Base-by-base conservation (phyloP, 169 alveolate genomes). In the Plasmodium malariae region DNA sequence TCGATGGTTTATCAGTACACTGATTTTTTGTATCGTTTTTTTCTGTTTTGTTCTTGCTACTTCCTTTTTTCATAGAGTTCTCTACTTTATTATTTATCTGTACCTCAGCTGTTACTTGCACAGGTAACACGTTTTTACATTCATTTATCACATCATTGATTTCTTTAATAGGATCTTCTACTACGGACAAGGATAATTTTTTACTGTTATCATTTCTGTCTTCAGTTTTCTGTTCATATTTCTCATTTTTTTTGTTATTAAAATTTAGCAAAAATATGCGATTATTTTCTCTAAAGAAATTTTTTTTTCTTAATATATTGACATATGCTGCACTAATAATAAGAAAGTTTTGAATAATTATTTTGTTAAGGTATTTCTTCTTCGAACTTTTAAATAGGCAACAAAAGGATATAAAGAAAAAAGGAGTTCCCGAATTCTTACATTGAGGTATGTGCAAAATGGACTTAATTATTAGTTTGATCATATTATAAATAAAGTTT, bases 381-480 rank as follows among this genome's bases (percentile, higher is more conserved):
- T 48, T 62, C 9, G 78, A 26, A 45, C 48, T 65, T 45, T 48
- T 78, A 45, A 78, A 78, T 28, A 78, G n/a, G 24, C 63, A 78
- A 78, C 89, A 78, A 28, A 78, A 78, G n/a, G 89, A 78, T n/a
- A 78, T 78, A 78, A 78, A 78, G 45, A 78, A 19, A 78, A 78
- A 78, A 21, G 74, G 74, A 9, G 32, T 45, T n/a, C 45, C 60
- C 11, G 78, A 62, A 55, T 62, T 62, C 45, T 65, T 78, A 24
- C 43, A 32, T 21, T 45, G 7, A 2, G 89, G 78, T 48, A 78
- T 65, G 24, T 78, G 37, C 40, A 45, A 55, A 12, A 78, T 62
- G 14, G 89, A 63, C 34, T 63, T 62, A 34, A 26, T 78, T 28
- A 78, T 62, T 78, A 78, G 28, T 48, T 63, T 78, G n/a, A 78